Conservation (phyloP, 225 moss, liverwort and hornwort genomes). For the Pleurozium schreberi region DNA sequence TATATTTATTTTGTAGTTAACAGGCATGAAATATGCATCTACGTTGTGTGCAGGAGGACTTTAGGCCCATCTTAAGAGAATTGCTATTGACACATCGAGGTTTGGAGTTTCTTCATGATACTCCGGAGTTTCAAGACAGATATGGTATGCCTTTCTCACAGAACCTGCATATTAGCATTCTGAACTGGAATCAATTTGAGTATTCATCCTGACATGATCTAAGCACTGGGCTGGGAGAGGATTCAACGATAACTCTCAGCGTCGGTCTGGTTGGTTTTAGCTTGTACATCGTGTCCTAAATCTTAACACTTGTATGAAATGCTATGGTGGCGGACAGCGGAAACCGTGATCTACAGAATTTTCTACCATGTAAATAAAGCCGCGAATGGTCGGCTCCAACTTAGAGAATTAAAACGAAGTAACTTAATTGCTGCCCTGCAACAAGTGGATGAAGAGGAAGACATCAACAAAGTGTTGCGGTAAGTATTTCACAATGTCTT, state of each 20-base stretch:
- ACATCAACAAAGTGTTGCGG: conserved; percentile 99
- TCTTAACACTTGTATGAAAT: background rate
- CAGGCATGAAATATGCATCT: background rate
- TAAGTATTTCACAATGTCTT: conserved; percentile 6
- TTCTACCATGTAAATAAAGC: conserved; percentile 99
- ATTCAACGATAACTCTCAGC: background rate
- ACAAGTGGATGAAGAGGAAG: conserved; percentile 99
- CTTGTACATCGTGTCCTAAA: background rate
- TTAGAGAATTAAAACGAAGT: conserved; percentile 97
- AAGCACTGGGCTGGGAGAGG: background rate
- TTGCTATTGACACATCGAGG: conserved; percentile 86
- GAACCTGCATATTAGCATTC: background rate
- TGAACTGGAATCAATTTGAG: background rate
- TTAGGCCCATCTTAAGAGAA: conserved; percentile 92
- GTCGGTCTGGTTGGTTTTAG: background rate
- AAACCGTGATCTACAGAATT: conserved; percentile 99
- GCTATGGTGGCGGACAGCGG: conserved; percentile 51
- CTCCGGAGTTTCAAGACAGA: conserved; percentile 99
- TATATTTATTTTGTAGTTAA: background rate
- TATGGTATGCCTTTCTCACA: conserved; percentile 48
- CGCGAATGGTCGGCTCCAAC: conserved; percentile 86
- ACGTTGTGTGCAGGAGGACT: conserved; percentile 65
- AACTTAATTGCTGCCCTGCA: conserved; percentile 87
- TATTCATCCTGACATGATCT: background rate
- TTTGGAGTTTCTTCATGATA: conserved; percentile 96